These are phyloP conservation scores for Dactylella cylindrospora DNA, from an alignment of 2,329 filamentous ascomycete genomes.

Conservation along the genomic window DNA sequence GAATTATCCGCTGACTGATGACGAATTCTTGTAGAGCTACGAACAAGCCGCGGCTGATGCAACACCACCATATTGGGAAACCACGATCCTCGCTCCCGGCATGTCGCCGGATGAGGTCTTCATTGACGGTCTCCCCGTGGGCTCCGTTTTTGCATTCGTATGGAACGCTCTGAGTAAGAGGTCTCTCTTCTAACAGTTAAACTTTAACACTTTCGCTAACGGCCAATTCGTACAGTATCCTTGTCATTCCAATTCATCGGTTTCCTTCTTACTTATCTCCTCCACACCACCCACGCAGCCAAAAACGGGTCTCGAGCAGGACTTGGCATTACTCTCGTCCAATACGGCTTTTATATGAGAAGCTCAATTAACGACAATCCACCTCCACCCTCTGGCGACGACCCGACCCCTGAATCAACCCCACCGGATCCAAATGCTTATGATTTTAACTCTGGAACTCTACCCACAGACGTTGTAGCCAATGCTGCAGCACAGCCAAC, in stretches of 20 bases:
- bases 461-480: conserved; percentile 61
- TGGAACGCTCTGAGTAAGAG: conserved; percentile 79
- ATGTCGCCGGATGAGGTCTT: conserved; percentile 93
- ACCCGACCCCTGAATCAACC: conserved; percentile 58
- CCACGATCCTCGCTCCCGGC: conserved; percentile 90
- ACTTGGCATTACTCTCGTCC: conserved; percentile 89
- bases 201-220: conserved; percentile 9
- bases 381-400: conserved; percentile 50
- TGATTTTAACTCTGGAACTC: conserved; percentile 65
- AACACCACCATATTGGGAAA: conserved; percentile 98
- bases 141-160: conserved; percentile 80
- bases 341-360: conserved; percentile 97
- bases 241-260: conserved; percentile 97
- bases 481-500: conserved; percentile 51
- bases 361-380: conserved; percentile 56
- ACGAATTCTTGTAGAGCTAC: conserved; percentile 67
- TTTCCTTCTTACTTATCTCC: conserved; percentile 94
- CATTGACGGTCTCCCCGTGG: conserved; percentile 91
- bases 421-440: conserved; percentile 88
- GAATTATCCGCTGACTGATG: conserved; percentile 12
- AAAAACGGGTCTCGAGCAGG: conserved; percentile 96
- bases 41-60: conserved; percentile 97
- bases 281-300: conserved; percentile 95
- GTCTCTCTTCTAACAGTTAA: neutral
- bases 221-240: conserved; percentile 59